phyloP scores from a whole-genome alignment of 169 alveolate genomes.

The Plasmodium gaboni region DNA sequence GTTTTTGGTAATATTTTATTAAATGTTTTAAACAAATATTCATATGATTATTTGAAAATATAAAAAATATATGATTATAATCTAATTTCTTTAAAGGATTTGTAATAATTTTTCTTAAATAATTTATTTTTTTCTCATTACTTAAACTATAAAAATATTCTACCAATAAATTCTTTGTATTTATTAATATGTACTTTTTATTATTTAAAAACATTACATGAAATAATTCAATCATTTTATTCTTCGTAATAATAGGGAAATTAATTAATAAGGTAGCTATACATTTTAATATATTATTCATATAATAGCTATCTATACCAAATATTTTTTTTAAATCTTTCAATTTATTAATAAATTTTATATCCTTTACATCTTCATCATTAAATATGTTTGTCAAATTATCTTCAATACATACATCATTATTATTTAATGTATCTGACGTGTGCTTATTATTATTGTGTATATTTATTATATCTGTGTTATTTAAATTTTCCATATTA shows the following conservation, averaged over 20 bases:
- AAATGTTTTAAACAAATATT: slow-evolving; percentile 42
- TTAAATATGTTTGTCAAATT: not conserved
- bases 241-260: slow-evolving; percentile 47
- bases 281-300: slow-evolving; percentile 45
- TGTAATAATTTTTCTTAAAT: slow-evolving; percentile 31
- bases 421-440: not conserved
- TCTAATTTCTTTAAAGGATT: slow-evolving; percentile 56
- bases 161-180: slow-evolving; percentile 43
- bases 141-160: slow-evolving; percentile 40
- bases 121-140: slow-evolving; percentile 36
- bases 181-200: slow-evolving; percentile 14
- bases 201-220: slow-evolving; percentile 26
- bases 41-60: slow-evolving; percentile 54
- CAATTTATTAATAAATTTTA: slow-evolving; percentile 22
- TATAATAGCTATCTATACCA: slow-evolving; percentile 20
- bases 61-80: slow-evolving; percentile 60
- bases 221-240: slow-evolving; percentile 41
- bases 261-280: slow-evolving; percentile 30
- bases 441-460: no score
- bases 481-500: no score
- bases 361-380: slow-evolving; percentile 8
- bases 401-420: not conserved
- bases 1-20: slow-evolving; percentile 15
- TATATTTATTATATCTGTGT: no score
- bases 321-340: slow-evolving; percentile 37